Evolutionary conservation across 345 rosid genomes (phyloP).

Genomic region (Hibiscus mutabilis): DNA sequence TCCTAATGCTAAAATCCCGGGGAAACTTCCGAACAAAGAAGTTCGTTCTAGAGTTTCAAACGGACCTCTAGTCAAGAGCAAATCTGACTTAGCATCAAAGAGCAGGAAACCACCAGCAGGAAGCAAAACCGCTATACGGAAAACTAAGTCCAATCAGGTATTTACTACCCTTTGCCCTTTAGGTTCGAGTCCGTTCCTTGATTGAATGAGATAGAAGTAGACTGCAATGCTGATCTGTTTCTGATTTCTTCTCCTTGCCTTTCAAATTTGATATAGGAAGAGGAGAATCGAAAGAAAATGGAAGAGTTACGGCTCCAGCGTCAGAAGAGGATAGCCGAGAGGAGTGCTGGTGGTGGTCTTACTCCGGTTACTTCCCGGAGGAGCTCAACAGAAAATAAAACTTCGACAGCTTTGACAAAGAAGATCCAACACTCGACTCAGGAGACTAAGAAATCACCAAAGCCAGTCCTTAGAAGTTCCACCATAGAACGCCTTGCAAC

Average conservation of each 20-base stretch:
- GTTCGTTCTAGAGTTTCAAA: conserved; percentile 43
- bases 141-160: conserved; percentile 65
- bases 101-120: conserved; percentile 52
- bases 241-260: neutral
- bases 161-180: neutral
- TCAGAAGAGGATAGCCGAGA: conserved; percentile 89
- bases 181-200: neutral
- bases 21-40: conserved; percentile 39
- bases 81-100: conserved; percentile 39
- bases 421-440: conserved; percentile 35
- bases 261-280: conserved; percentile 46
- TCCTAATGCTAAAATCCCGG: conserved; percentile 26
- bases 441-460: conserved; percentile 34
- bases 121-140: conserved; percentile 45
- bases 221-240: neutral
- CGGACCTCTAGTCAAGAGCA: conserved; percentile 37
- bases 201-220: neutral
- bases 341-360: conserved; percentile 45
- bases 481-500: conserved; percentile 86
- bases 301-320: conserved; percentile 70
- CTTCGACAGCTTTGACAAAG: conserved; percentile 13
- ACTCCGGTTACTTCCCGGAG: conserved; percentile 34
- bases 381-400: conserved; percentile 29
- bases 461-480: conserved; percentile 62
- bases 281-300: conserved; percentile 67